Evolutionary conservation across 1,139 yeast genomes (phyloP), one percentile per base, ranked within the genome.

Genomic region (Hemisphaericaspora lyxosophila): DNA sequence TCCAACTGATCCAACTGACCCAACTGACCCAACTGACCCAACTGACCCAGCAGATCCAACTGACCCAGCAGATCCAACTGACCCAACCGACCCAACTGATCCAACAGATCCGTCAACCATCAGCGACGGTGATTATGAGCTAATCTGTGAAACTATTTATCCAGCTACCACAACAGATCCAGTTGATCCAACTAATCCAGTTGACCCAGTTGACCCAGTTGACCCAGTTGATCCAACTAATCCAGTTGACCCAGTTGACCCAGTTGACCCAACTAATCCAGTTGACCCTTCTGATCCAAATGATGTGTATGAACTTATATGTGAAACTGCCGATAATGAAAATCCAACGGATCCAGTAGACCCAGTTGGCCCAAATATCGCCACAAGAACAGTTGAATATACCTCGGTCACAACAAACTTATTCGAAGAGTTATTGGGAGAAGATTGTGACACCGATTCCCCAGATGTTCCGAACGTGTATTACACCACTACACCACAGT

Each of bases 21-120:
- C 39, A 23, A 27, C 32, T 15, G n/a, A n/a, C n/a, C n/a, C 11
- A 8, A 3, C 7, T 20, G 23, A 11, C 23, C 11, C 23, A 20
- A 11, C 11, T 20, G 33, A 24, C 19, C 31, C 31, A 22, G 15
- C 31, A 32, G 26, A 14, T 19, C 31, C 26, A 11, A 29, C 36
- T 33, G 36, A 13, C 17, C 35, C 44, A 15, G 24, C 40, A 17
- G 26, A 25, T 22, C 19, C 29, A 18, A 20, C 13, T 13, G 18
- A 11, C 34, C 31, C 26, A 11, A 29, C 36, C 31, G 36, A 13
- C 17, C 35, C 44, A 15, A 26, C 40, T 20, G 26, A 25, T 22
- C 19, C 29, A 18, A 20, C 13, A n/a, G 18, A 11, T 30, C 16
- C 24, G 7, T 8, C 34, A 4, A 19, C 8, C 22, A n/a, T 22